Conservation (phyloP, 768 basidiomycete genomes). For the Hydnomerulius pinastri region DNA sequence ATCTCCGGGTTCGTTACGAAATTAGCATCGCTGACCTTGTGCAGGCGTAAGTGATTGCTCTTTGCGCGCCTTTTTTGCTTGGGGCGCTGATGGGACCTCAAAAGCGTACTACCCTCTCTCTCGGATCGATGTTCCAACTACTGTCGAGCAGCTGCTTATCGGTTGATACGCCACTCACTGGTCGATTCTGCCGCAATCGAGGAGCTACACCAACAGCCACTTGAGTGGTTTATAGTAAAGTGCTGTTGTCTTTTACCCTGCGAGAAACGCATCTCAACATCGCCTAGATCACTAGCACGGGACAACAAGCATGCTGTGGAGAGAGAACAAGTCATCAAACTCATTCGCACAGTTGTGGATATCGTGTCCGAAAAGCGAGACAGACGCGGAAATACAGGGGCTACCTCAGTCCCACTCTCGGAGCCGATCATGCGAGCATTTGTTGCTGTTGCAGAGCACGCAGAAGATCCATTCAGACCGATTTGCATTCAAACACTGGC, state of each 20-base stretch:
- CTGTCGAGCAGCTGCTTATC: slow-evolving; percentile 80
- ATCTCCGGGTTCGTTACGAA: slow-evolving; percentile 76
- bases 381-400: slow-evolving; percentile 38
- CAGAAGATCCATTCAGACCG: slow-evolving; percentile 84
- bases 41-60: slow-evolving; percentile 58
- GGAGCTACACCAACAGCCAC: slow-evolving; percentile 56
- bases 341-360: slow-evolving; percentile 81
- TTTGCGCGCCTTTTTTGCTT: not conserved
- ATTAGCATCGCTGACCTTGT: slow-evolving; percentile 68
- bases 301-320: slow-evolving; percentile 83
- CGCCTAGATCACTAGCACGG: slow-evolving; percentile 72
- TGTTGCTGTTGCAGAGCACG: slow-evolving; percentile 91
- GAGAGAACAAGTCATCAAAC: slow-evolving; percentile 90
- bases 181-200: slow-evolving; percentile 74
- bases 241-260: slow-evolving; percentile 34
- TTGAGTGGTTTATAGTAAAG: slow-evolving; percentile 94
- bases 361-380: slow-evolving; percentile 63
- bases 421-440: slow-evolving; percentile 83
- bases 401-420: slow-evolving; percentile 60
- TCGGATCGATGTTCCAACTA: slow-evolving; percentile 73
- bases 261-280: slow-evolving; percentile 5
- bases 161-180: slow-evolving; percentile 76
- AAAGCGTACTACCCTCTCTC: slow-evolving; percentile 75
- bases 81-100: slow-evolving; percentile 11
- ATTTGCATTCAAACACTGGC: slow-evolving; percentile 85